phyloP scores from a whole-genome alignment of 441 rosid genomes.

The Aquilaria agallochum region DNA sequence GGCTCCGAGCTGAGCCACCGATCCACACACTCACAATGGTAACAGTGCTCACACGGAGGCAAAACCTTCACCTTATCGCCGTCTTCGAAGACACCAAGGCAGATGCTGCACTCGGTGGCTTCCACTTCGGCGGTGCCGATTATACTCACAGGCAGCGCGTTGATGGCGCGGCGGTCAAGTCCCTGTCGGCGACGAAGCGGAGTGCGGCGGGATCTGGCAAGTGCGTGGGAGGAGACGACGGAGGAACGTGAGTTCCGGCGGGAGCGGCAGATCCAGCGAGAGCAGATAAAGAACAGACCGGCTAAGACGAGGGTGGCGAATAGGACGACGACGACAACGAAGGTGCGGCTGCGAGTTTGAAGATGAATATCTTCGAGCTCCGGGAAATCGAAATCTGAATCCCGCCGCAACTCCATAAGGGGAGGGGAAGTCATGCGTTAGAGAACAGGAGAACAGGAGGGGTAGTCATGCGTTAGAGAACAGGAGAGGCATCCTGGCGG shows the following conservation, averaged over 20 bases:
- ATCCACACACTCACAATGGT: conserved; percentile 39
- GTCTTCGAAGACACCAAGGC: conserved; percentile 35
- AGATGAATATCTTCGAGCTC: conserved; percentile 39
- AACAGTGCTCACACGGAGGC: conserved; percentile 33
- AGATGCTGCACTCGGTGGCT: conserved; percentile 30
- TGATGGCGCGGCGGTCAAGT: conserved; percentile 14
- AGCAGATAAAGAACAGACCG: conserved; percentile 35
- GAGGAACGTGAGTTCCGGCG: not conserved
- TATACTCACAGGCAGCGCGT: conserved; percentile 20
- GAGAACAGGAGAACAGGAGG: not conserved
- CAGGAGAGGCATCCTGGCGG: conserved; percentile 8
- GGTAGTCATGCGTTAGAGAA: conserved; percentile 1
- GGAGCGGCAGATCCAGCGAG: conserved; percentile 30
- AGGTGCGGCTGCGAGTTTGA: conserved; percentile 34
- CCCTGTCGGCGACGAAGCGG: conserved; percentile 13
- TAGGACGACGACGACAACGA: conserved; percentile 34
- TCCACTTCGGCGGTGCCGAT: conserved; percentile 2
- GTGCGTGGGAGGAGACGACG: not conserved
- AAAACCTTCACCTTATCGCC: conserved; percentile 38
- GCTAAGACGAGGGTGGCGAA: conserved; percentile 23
- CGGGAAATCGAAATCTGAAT: conserved; percentile 39
- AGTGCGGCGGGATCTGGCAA: conserved; percentile 5
- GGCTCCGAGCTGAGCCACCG: conserved; percentile 32
- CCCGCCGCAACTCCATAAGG: conserved; percentile 17
- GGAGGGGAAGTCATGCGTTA: not conserved